phyloP scores from a whole-genome alignment of 306 rosid genomes.

The Dalbergia oliveri region DNA sequence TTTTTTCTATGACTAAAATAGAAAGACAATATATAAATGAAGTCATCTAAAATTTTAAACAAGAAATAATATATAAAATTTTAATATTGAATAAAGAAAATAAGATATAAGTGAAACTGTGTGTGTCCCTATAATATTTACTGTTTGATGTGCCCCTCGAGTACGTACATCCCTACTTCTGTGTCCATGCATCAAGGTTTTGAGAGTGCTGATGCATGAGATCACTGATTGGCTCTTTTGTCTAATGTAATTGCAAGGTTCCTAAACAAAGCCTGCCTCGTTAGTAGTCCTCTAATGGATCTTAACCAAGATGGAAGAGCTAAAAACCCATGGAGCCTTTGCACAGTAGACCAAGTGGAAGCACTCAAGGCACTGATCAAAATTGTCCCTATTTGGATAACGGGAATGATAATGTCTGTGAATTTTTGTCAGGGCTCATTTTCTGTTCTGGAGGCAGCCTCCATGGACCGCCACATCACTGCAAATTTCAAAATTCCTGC shows the following conservation, averaged over 20 bases:
- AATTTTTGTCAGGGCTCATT: slow-evolving; percentile 7
- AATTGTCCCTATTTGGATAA: slow-evolving; percentile 30
- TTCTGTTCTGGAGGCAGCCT: slow-evolving; percentile 5
- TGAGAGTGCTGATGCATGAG: not conserved
- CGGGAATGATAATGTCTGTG: slow-evolving; percentile 33
- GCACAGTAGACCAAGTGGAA: slow-evolving; percentile 57
- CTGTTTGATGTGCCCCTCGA: no score
- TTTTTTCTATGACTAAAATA: no score
- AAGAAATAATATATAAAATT: no score
- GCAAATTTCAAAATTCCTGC: slow-evolving; percentile 19
- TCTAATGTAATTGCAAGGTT: slow-evolving; percentile 12
- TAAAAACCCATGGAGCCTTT: not conserved
- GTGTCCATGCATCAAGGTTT: no score
- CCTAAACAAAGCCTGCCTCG: slow-evolving; percentile 58
- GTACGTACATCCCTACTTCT: no score
- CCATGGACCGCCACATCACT: not conserved
- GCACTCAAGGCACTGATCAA: slow-evolving; percentile 21
- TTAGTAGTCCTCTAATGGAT: slow-evolving; percentile 3
- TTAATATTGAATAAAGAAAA: no score
- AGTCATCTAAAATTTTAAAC: no score
- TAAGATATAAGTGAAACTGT: no score
- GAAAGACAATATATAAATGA: no score
- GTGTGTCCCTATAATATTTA: no score
- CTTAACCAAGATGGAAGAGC: slow-evolving; percentile 36
- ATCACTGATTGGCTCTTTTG: not conserved